Conservation (phyloP, 768 basidiomycete species). For the Naganishia randhawae region DNA sequence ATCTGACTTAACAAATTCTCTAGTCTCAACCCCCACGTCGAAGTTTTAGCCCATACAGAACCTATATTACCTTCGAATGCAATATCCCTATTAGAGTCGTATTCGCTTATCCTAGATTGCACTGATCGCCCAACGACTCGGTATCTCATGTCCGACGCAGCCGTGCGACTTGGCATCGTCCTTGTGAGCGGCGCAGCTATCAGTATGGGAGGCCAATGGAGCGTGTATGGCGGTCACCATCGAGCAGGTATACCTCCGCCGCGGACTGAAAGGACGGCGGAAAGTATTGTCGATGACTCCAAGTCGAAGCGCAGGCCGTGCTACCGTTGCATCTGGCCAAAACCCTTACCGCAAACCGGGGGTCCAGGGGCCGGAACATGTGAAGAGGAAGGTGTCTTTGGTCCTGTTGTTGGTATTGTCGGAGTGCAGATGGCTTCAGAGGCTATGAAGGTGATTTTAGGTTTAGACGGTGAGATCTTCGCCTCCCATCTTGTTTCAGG, state of each 20-base stretch:
- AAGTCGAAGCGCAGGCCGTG: constrained; percentile 63
- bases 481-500: not conserved
- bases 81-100: constrained; percentile 58
- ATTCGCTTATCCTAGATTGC: constrained; percentile 83
- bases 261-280: not conserved
- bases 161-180: constrained; percentile 69
- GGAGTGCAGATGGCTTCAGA: constrained; percentile 87
- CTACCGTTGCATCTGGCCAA: constrained; percentile 89
- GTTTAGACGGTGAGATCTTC: constrained; percentile 54
- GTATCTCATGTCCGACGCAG: constrained; percentile 84
- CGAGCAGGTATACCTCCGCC: constrained; percentile 16
- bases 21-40: constrained; percentile 73
- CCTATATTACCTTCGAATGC: constrained; percentile 60
- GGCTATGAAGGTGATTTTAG: constrained; percentile 72
- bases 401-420: constrained; percentile 81
- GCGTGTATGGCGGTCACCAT: constrained; percentile 43
- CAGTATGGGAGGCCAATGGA: constrained; percentile 51
- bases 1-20: not conserved
- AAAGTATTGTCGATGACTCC: not conserved
- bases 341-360: constrained; percentile 59
- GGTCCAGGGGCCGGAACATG: constrained; percentile 66
- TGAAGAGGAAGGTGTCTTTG: constrained; percentile 82
- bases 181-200: constrained; percentile 90
- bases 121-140: constrained; percentile 90
- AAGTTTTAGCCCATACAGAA: constrained; percentile 58